phyloP scores from a whole-genome alignment of 352 stramenopile species.

The Pythium pectinolyticum region DNA sequence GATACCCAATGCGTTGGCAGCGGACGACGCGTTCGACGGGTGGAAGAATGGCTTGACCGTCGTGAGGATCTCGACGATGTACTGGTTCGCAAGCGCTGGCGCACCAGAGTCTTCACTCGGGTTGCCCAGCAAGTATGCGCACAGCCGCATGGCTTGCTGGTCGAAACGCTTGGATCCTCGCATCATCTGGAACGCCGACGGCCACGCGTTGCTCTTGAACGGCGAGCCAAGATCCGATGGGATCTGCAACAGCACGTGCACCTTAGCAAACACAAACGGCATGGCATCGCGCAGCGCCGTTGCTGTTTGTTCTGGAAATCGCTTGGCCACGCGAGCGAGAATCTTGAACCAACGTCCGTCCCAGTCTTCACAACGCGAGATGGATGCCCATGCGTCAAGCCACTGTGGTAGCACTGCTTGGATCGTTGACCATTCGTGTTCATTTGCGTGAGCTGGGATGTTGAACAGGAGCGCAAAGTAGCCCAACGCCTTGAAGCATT shows the following conservation, averaged over 20 bases:
- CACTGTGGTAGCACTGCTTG: conserved; percentile 48
- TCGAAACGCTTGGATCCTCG: conserved; percentile 61
- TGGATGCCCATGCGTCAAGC: conserved; percentile 53
- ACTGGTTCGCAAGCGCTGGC: conserved; percentile 35
- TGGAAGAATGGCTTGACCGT: conserved; percentile 73
- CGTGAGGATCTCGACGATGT: conserved; percentile 57
- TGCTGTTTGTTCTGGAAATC: conserved; percentile 28
- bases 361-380: conserved; percentile 60
- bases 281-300: conserved; percentile 35
- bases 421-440: conserved; percentile 19
- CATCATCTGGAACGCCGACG: conserved; percentile 44
- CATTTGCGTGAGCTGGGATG: conserved; percentile 7
- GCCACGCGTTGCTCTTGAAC: conserved; percentile 65
- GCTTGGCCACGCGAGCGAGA: conserved; percentile 59
- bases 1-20: conserved; percentile 50
- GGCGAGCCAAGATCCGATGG: conserved; percentile 65
- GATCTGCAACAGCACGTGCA: conserved; percentile 57
- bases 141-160: conserved; percentile 55
- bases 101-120: conserved; percentile 11
- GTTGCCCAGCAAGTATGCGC: conserved; percentile 48
- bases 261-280: conserved; percentile 67
- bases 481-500: conserved; percentile 60
- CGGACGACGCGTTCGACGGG: conserved; percentile 66
- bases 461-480: conserved; percentile 62
- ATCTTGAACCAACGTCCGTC: conserved; percentile 78